These are phyloP conservation scores for Shiraia bambusicola DNA, from an alignment of 2,329 filamentous ascomycete genomes.

Conservation along the genomic window DNA sequence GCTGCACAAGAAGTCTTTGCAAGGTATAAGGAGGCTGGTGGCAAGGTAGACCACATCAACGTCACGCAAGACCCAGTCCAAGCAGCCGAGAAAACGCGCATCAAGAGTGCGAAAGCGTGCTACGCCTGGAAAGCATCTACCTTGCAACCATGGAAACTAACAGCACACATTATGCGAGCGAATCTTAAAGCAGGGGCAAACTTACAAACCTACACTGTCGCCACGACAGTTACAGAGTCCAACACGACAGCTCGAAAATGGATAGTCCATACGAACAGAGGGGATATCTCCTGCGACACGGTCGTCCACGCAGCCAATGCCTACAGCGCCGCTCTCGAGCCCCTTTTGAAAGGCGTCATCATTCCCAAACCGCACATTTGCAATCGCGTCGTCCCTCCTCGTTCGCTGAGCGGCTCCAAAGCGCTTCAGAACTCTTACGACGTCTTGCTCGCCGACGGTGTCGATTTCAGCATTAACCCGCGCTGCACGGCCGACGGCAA, in stretches of 20 bases:
- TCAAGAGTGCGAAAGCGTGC: slow-evolving; percentile 26
- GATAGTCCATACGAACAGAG: slow-evolving; percentile 22
- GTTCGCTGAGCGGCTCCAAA: slow-evolving; percentile 17
- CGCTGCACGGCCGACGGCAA: slow-evolving; percentile 33
- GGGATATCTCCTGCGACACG: slow-evolving; percentile 19
- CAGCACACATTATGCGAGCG: slow-evolving; percentile 28
- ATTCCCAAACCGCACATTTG: slow-evolving; percentile 35
- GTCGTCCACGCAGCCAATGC: slow-evolving; percentile 30
- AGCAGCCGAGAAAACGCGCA: slow-evolving; percentile 15
- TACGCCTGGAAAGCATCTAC: slow-evolving; percentile 30
- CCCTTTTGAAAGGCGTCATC: slow-evolving; percentile 22
- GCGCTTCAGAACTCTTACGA: slow-evolving; percentile 37
- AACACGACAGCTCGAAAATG: slow-evolving; percentile 12
- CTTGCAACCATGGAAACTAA: slow-evolving; percentile 31
- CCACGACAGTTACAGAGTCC: slow-evolving; percentile 8
- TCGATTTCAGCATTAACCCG: slow-evolving; percentile 37
- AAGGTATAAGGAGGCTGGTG: slow-evolving; percentile 20
- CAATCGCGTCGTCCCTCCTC: slow-evolving; percentile 25
- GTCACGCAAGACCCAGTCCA: slow-evolving; percentile 21
- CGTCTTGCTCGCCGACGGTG: slow-evolving; percentile 32
- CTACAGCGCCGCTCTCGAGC: slow-evolving; percentile 29
- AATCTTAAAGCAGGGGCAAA: slow-evolving; percentile 22
- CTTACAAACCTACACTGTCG: slow-evolving; percentile 27
- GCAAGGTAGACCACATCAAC: slow-evolving; percentile 24
- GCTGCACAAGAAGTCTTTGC: slow-evolving; percentile 22